Base-by-base conservation (phyloP, 179 eudicot species). In the Camellia oleifera region DNA sequence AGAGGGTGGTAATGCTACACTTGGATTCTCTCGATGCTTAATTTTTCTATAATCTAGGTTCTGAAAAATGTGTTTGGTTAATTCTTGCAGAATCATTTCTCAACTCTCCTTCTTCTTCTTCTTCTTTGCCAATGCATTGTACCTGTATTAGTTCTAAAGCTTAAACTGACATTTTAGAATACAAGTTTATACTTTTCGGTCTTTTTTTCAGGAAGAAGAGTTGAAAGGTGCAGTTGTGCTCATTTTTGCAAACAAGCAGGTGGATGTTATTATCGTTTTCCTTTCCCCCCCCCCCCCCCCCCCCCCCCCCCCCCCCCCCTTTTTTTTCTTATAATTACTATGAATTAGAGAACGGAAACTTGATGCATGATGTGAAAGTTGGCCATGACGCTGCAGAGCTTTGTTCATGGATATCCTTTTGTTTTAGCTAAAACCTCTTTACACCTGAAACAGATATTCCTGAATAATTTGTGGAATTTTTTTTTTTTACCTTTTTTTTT, bases 211-310 rank as follows among this genome's bases (percentile, higher is more conserved):
- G 99, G 99, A 97, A 86, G 99, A 97, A 81, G 99, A 97, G 89
- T 86, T 94, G 81, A 94, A 93, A 88, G 97, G 98, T 61, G 98
- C 98, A n/a, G 98, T 91, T 46, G 97, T 93, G 61, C 93, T 97
- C 82, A 87, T 94, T 70, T 97, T 86, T 79, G 98, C 98, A 50
- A 97, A 97, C 89, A 97, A 97, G 85, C 99, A 97, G 98, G 99
- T 95, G 73, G 17, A 82, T 81, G 53, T 20, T 77, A 54, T 65
- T 68, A 2, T 42, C 54, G 14, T 15, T 13, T 64, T 44, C 26
- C 57, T 77, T 10, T 44, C 6, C 20, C 7, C 10, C 2, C n/a
- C 17, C 7, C 26, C 26, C 26, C 26, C 26, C 26, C 17, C 7
- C 26, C 26, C 26, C 26, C 26, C 26, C 26, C 10, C 2, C 42